Evolutionary conservation across 768 basidiomycete species (phyloP), one percentile per base, ranked within the genome.

Genomic region (Tricholoma bakamatsutake): DNA sequence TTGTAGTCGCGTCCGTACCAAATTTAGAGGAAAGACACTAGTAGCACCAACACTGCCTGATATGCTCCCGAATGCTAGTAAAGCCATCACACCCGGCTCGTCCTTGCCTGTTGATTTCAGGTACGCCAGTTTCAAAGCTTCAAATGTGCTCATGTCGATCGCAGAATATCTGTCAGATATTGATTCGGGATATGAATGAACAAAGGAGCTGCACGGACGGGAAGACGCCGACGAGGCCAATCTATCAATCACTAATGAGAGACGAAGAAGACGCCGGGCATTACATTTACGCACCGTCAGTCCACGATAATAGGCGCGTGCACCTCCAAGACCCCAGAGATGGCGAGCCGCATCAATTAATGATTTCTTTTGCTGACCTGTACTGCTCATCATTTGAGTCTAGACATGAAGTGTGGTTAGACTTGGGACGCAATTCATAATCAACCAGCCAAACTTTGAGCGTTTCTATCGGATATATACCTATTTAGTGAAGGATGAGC

Each of bases 71-170:
- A 97, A 98, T 3, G 90, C 85, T 15, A 98, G 81, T 30, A 93
- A 67, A 27, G 90, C 93, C 52, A 94, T 77, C 5, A 94, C 83
- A 2, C 91, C 90, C 0, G 96, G 93, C 67, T 99, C 95, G 27
- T 93, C 87, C 63, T 87, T 83, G 33, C 87, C 88, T 5, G 90
- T 90, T 31, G 94, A 96, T 51, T 84, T 82, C 37, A 88, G 74
- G 69, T 98, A 98, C 2, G 89, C 85, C 43, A 94, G 75, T 69
- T 98, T 98, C 55, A 99, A 82, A 2, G 93, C 92, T 73, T 98
- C 96, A 57, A 97, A 98, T 3, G 95, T 95, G 63, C 87, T 90
- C 91, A 93, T 96, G 70, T 99, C 96, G 59, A 98, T 99, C 4
- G 96, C 96, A 12, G 91, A 88, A 67, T 90, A 91, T 56, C 87